Conservation (phyloP, 2,329 filamentous ascomycete species). For the Arthrobotrys entomopaga region DNA sequence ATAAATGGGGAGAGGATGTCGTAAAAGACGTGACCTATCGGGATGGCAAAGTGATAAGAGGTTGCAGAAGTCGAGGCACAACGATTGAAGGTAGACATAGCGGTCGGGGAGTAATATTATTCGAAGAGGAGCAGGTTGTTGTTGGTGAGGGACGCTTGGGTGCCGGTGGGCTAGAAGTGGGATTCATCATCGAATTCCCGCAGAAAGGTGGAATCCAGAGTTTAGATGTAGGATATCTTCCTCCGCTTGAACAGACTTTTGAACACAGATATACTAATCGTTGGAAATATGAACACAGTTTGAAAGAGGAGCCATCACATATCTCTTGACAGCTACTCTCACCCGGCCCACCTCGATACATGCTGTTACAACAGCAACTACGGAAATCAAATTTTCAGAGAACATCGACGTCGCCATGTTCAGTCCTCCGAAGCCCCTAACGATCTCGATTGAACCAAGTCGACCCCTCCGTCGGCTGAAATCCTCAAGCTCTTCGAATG, state of each 20-base stretch:
- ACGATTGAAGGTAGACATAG: conserved; percentile 70
- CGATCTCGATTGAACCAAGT: conserved; percentile 87
- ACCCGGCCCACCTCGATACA: conserved; percentile 88
- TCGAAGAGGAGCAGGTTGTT: conserved; percentile 82
- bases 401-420: conserved; percentile 84
- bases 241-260: not conserved
- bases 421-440: conserved; percentile 77
- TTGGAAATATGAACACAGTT: conserved; percentile 70
- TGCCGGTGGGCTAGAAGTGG: conserved; percentile 80
- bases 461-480: conserved; percentile 65
- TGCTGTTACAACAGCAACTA: conserved; percentile 80
- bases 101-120: conserved; percentile 81
- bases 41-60: conserved; percentile 61
- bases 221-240: conserved; percentile 77
- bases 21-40: conserved; percentile 65
- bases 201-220: conserved; percentile 81
- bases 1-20: conserved; percentile 64
- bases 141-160: conserved; percentile 81
- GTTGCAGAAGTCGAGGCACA: conserved; percentile 60
- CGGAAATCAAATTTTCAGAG: conserved; percentile 81
- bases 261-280: conserved; percentile 4
- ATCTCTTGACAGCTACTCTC: conserved; percentile 87
- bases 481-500: conserved; percentile 56
- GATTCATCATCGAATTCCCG: conserved; percentile 74
- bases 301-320: conserved; percentile 90